These are phyloP conservation scores for Xenosphaeropsis pyriputrescens DNA, from an alignment of 2,329 filamentous ascomycete species.

Conservation along the genomic window DNA sequence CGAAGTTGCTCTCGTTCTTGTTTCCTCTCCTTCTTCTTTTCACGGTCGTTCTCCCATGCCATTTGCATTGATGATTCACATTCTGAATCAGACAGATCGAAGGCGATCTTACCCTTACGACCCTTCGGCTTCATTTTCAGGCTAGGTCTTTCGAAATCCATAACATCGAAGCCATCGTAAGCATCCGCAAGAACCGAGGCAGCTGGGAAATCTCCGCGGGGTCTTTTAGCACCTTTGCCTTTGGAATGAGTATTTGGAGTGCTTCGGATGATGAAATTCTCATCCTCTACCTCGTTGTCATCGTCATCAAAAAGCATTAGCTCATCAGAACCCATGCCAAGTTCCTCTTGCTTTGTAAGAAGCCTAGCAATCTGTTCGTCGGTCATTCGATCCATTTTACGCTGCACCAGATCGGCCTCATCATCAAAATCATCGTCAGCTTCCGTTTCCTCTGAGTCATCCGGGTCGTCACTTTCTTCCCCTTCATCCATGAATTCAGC, in stretches of 20 bases:
- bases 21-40: conserved; percentile 58
- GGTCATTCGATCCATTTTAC: conserved; percentile 30
- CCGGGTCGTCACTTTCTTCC: conserved; percentile 10
- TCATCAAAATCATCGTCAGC: conserved; percentile 21
- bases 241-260: conserved; percentile 8
- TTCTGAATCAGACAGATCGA: conserved; percentile 50
- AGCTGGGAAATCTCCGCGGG: conserved; percentile 29
- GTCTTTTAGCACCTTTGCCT: conserved; percentile 10
- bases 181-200: conserved; percentile 37
- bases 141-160: conserved; percentile 66
- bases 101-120: conserved; percentile 33
- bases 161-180: conserved; percentile 61
- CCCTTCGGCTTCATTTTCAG: conserved; percentile 50
- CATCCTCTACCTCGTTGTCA: conserved; percentile 15
- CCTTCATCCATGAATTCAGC: conserved; percentile 11
- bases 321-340: conserved; percentile 45
- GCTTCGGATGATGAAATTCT: conserved; percentile 3
- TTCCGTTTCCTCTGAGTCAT: conserved; percentile 17
- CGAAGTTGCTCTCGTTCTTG: conserved; percentile 55
- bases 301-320: conserved; percentile 37
- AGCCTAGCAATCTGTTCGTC: conserved; percentile 48
- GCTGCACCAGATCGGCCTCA: conserved; percentile 21
- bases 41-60: conserved; percentile 52
- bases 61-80: conserved; percentile 42
- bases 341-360: conserved; percentile 44